Evolutionary conservation across 257 asterid species (phyloP).

Genomic region (Solanum chaucha): DNA sequence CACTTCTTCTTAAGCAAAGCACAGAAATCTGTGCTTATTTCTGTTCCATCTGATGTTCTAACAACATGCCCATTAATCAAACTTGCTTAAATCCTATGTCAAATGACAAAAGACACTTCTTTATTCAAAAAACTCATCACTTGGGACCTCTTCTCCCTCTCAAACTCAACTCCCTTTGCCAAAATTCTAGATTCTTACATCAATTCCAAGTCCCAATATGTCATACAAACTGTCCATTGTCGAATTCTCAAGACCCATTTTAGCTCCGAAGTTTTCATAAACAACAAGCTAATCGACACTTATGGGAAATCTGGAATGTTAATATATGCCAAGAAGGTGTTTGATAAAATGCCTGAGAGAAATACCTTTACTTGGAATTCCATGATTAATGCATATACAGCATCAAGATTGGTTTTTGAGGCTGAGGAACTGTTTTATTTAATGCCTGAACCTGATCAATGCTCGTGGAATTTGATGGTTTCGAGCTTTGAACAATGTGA

Average conservation of each 20-base stretch:
- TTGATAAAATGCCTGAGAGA: constrained; percentile 5
- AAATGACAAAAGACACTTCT: constrained; percentile 1
- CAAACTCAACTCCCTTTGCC: neutral
- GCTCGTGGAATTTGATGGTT: constrained; percentile 10
- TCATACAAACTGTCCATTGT: neutral
- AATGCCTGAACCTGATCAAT: constrained; percentile 2
- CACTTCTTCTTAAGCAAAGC: neutral
- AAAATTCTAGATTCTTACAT: neutral
- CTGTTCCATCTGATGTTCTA: neutral
- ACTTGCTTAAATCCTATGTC: neutral
- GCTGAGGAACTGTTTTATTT: neutral
- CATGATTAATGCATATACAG: neutral
- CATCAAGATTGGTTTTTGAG: neutral
- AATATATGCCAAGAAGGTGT: neutral
- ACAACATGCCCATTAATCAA: neutral
- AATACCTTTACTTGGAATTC: constrained; percentile 6
- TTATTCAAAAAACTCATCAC: neutral
- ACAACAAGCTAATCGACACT: neutral
- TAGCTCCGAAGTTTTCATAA: neutral
- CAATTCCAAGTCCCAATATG: neutral
- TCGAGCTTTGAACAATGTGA: constrained; percentile 6
- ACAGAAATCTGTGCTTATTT: constrained; percentile 2
- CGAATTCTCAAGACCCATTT: neutral
- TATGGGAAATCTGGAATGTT: neutral
- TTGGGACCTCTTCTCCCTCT: neutral